These are phyloP conservation scores for Plicaturopsis crispa DNA, from an alignment of 768 basidiomycete species.

Conservation along the genomic window DNA sequence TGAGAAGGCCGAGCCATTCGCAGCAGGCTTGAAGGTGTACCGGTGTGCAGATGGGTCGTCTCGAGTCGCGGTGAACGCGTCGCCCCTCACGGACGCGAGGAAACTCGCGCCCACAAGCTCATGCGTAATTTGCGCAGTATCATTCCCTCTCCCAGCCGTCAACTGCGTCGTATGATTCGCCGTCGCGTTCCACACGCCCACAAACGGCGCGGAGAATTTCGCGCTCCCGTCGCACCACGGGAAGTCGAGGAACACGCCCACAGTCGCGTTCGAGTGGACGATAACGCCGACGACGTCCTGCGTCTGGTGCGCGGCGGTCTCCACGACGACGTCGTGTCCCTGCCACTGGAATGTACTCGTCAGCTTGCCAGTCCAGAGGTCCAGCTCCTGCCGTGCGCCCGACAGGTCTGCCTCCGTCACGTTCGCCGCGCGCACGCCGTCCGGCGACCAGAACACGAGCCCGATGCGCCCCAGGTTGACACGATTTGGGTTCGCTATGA, in stretches of 20 bases:
- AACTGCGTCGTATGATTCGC: conserved; percentile 40
- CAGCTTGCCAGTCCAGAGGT: conserved; percentile 49
- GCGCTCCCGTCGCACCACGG: conserved; percentile 52
- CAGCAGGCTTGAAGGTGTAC: conserved; percentile 34
- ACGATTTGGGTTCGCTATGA: conserved; percentile 51
- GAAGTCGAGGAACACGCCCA: conserved; percentile 49
- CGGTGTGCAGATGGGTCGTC: conserved; percentile 37
- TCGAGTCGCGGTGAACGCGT: conserved; percentile 29
- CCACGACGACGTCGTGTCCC: conserved; percentile 27
- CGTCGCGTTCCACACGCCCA: conserved; percentile 41
- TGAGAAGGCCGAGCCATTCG: conserved; percentile 20
- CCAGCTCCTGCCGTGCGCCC: conserved; percentile 32
- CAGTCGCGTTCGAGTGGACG: conserved; percentile 28
- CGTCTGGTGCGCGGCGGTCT: conserved; percentile 30
- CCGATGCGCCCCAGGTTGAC: conserved; percentile 48
- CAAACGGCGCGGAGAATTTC: conserved; percentile 53
- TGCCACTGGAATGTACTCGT: conserved; percentile 35
- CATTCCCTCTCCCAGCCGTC: conserved; percentile 9
- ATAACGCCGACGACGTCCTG: conserved; percentile 32
- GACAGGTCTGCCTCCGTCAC: conserved; percentile 31
- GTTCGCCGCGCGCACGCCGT: conserved; percentile 18
- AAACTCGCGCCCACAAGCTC: conserved; percentile 31
- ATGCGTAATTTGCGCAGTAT: conserved; percentile 34
- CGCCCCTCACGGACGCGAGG: conserved; percentile 35
- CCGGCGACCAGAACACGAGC: conserved; percentile 28